Conservation (phyloP, 176 grass and related monocot genomes). For the Bothriochloa decipiens region DNA sequence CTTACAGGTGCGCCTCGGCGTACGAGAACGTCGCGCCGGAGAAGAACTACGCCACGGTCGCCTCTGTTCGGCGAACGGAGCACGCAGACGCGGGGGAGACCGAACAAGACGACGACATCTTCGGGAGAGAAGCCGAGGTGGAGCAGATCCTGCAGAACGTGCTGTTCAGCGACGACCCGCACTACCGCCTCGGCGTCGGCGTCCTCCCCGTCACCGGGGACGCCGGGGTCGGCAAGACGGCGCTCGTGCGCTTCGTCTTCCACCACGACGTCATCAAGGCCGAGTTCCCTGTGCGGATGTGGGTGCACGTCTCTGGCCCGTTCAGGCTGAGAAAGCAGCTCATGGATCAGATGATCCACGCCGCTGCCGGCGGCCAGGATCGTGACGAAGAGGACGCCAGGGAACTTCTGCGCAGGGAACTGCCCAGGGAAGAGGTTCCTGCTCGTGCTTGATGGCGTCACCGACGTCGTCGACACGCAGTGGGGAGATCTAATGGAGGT, state of each 20-base stretch:
- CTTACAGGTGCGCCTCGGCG: constrained; percentile 45
- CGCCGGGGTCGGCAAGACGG: constrained; percentile 44
- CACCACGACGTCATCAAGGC: constrained; percentile 28
- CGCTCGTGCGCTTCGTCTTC: constrained; percentile 39
- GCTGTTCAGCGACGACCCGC: constrained; percentile 37
- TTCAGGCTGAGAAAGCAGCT: background rate
- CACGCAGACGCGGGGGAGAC: background rate
- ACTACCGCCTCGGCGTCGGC: constrained; percentile 40
- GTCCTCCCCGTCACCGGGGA: constrained; percentile 34
- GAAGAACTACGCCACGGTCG: constrained; percentile 43
- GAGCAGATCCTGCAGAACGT: constrained; percentile 34
- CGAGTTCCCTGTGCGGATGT: constrained; percentile 40
- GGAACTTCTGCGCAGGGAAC: constrained; percentile 14
- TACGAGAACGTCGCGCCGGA: constrained; percentile 32
- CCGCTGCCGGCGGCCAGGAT: background rate
- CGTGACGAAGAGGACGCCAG: background rate
- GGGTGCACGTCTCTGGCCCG: constrained; percentile 39
- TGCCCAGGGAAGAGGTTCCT: constrained; percentile 35
- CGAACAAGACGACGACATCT: constrained; percentile 28
- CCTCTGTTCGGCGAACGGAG: background rate
- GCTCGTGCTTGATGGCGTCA: constrained; percentile 38
- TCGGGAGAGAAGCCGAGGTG: constrained; percentile 44
- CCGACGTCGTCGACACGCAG: background rate
- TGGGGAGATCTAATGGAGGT: constrained; percentile 38
- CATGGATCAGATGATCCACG: constrained; percentile 36